A percentile compares a stretch with the other conserved stretches of the same genome.
Evolutionary conservation across 257 asterid species (phyloP).

Genomic region (Nicotiana attenuata): DNA sequence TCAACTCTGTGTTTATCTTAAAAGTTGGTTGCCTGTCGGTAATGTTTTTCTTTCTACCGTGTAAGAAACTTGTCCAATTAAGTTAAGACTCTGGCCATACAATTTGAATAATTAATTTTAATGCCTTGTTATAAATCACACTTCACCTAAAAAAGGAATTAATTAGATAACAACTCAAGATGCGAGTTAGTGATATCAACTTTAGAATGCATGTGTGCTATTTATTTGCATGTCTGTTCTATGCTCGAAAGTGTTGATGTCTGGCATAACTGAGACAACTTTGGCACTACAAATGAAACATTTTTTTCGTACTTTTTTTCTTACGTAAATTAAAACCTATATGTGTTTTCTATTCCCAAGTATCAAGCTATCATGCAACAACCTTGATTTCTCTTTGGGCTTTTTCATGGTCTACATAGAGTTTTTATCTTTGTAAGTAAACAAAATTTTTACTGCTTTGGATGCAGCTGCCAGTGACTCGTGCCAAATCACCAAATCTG

Average conservation of each 20-base stretch:
- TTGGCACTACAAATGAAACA: not conserved
- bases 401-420: not conserved
- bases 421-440: not conserved
- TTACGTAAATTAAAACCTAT: not conserved
- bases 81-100: not conserved
- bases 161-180: not conserved
- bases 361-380: not conserved
- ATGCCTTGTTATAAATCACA: not conserved
- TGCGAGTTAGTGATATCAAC: not conserved
- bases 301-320: not conserved
- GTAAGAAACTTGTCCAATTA: conserved; percentile 6
- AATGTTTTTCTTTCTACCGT: not conserved
- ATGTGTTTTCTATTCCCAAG: not conserved
- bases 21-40: not conserved
- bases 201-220: not conserved
- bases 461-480: conserved; percentile 86
- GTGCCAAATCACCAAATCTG: conserved; percentile 88
- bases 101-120: not conserved
- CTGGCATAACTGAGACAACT: not conserved
- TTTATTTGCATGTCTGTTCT: not conserved
- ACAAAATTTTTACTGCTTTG: conserved; percentile 11
- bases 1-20: not conserved
- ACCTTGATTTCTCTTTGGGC: not conserved
- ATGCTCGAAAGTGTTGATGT: not conserved
- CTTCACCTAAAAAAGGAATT: not conserved